Evolutionary conservation across 306 rosid species (phyloP), one percentile per base, ranked within the genome.

Genomic region (Glycine tomentella): DNA sequence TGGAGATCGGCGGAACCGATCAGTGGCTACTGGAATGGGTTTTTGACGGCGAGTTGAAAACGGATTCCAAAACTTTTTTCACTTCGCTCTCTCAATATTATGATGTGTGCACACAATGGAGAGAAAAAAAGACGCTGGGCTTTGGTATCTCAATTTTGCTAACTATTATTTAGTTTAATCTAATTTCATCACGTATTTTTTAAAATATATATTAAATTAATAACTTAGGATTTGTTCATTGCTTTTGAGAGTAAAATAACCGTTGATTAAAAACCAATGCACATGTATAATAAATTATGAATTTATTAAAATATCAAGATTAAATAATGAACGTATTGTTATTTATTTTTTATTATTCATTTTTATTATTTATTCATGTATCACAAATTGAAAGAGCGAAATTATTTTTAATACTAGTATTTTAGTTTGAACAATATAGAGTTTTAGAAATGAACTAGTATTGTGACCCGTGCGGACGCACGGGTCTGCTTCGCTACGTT

Each of bases 31-130:
- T 83, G 82, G 66, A 77, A 83, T 55, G 76, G 56, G 75, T 64
- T 82, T 57, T 74, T 75, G 86, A 77, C 86, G 84, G 87, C 82
- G 80, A 84, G 86, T 81, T 84, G 83, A 82, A 83, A 88, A 78
- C 84, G 80, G 80, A 87, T 76, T 87, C 84, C 83, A 73, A 87
- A 66, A 42, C 31, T 25, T 25, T 16, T 56, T 78, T 81, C 83
- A 79, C 87, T 84, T 44, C 45, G 77, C 73, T 63, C 82, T 50
- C 82, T 44, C 82, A 72, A 44, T 69, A 12, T 75, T 74, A 69
- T 69, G 46, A 58, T 82, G 72, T 76, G 81, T 53, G 56, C 76
- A 20, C 83, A 76, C 59, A 79, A 64, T 56, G 66, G 36, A 69
- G 9, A 40, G 52, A 42, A 68, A 25, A 38, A 66, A 59, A 0